These are phyloP conservation scores for Triticum timopheevii DNA, from an alignment of 176 grass and related monocot species.

Conservation along the genomic window DNA sequence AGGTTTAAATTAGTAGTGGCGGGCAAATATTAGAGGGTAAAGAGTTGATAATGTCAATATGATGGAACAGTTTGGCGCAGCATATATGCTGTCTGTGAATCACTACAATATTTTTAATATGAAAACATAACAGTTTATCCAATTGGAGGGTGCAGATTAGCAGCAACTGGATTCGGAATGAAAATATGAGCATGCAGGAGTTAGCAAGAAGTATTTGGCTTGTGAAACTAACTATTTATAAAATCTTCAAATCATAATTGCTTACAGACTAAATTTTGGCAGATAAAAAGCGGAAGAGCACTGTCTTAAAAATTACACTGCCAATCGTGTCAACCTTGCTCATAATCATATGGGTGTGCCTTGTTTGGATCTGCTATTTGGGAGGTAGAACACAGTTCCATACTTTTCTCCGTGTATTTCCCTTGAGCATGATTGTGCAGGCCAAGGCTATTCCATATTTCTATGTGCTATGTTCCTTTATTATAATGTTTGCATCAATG, in stretches of 20 bases:
- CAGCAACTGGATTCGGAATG: background rate
- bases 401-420: background rate
- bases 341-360: background rate
- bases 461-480: background rate
- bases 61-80: background rate
- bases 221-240: background rate
- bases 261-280: background rate
- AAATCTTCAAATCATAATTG: background rate
- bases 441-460: background rate
- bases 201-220: background rate
- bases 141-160: background rate
- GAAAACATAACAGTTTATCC: background rate
- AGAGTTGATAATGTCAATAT: background rate
- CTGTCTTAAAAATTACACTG: conserved; percentile 2
- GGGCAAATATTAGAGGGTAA: background rate
- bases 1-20: background rate
- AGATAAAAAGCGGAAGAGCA: background rate
- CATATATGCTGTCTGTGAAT: background rate
- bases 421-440: background rate
- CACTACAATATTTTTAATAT: background rate
- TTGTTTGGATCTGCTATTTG: background rate
- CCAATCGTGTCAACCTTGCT: conserved; percentile 8
- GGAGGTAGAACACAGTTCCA: conserved; percentile 9
- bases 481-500: background rate
- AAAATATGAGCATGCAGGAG: background rate